Percentiles rank a stretch among this genome's conserved stretches.
phyloP scores from a whole-genome alignment of 768 basidiomycete species.

The Coprinopsis marcescibilis region DNA sequence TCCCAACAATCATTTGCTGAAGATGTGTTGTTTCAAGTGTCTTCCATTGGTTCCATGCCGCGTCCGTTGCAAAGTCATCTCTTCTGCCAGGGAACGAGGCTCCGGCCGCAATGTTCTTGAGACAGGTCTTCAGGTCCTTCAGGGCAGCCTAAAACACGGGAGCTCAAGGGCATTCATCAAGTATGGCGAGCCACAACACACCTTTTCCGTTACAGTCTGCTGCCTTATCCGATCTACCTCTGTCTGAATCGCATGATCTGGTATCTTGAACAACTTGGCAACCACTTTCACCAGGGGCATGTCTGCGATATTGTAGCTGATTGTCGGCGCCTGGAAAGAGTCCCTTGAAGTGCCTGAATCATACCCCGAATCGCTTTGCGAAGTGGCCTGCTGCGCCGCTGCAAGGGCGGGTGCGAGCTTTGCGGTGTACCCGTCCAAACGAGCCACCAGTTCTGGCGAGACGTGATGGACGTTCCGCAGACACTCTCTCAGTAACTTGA shows the following conservation, averaged over 20 bases:
- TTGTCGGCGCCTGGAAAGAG: constrained; percentile 22
- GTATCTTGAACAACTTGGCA: constrained; percentile 68
- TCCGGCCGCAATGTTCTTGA: constrained; percentile 88
- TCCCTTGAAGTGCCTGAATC: constrained; percentile 56
- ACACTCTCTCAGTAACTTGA: constrained; percentile 79
- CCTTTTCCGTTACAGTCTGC: constrained; percentile 72
- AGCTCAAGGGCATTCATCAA: constrained; percentile 4
- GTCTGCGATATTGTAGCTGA: constrained; percentile 51
- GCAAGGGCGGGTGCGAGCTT: constrained; percentile 66
- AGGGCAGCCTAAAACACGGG: constrained; percentile 60
- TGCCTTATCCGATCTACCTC: constrained; percentile 67
- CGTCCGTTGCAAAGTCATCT: constrained; percentile 80
- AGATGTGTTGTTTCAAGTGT: constrained; percentile 76
- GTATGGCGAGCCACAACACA: constrained; percentile 19
- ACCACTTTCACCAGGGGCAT: constrained; percentile 75
- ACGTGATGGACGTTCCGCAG: constrained; percentile 69
- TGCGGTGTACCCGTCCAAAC: constrained; percentile 78
- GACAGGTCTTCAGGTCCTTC: constrained; percentile 84
- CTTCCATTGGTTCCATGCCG: constrained; percentile 82
- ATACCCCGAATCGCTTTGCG: constrained; percentile 59
- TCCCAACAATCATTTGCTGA: constrained; percentile 81
- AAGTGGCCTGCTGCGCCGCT: constrained; percentile 10
- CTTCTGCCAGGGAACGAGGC: constrained; percentile 77
- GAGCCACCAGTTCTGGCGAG: constrained; percentile 72
- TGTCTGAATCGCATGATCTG: constrained; percentile 57